These are phyloP conservation scores for Tylopilus sp. DNA, from an alignment of 768 basidiomycete genomes.

Conservation along the genomic window DNA sequence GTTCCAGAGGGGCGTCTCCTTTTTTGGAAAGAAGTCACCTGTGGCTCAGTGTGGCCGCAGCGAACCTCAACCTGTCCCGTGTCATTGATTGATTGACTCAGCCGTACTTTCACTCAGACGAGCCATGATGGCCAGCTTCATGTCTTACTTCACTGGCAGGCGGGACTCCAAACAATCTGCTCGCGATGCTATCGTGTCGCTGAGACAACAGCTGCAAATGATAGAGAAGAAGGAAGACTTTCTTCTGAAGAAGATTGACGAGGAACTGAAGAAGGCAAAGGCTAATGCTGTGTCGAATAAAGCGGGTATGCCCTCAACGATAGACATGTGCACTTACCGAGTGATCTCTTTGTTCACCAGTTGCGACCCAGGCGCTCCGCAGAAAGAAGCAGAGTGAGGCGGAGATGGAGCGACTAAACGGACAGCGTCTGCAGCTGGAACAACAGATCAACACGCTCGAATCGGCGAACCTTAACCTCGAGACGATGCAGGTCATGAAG, in stretches of 20 bases:
- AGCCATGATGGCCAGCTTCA: constrained; percentile 70
- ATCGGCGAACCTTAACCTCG: constrained; percentile 95
- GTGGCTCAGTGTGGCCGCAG: constrained; percentile 14
- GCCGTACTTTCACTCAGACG: not conserved
- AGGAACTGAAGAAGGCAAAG: constrained; percentile 87
- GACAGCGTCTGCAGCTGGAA: constrained; percentile 87
- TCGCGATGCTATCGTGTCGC: constrained; percentile 87
- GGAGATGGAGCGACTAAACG: constrained; percentile 82
- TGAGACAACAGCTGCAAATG: constrained; percentile 93
- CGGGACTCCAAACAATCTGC: constrained; percentile 82
- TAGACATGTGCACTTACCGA: constrained; percentile 3
- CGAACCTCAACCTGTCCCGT: not conserved
- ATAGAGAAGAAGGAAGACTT: constrained; percentile 99
- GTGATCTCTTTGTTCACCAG: constrained; percentile 39
- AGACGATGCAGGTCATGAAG: constrained; percentile 98
- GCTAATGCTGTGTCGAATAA: constrained; percentile 94
- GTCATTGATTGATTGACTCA: not conserved
- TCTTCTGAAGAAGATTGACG: constrained; percentile 94
- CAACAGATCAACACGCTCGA: constrained; percentile 97
- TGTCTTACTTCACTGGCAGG: constrained; percentile 87
- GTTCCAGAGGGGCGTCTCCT: constrained; percentile 20
- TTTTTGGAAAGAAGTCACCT: constrained; percentile 20
- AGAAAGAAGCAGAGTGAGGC: constrained; percentile 89
- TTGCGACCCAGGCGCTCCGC: constrained; percentile 83
- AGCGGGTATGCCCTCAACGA: constrained; percentile 55